Conservation (phyloP, 192 early-diverging fungal species). For the Backusella australiensis region DNA sequence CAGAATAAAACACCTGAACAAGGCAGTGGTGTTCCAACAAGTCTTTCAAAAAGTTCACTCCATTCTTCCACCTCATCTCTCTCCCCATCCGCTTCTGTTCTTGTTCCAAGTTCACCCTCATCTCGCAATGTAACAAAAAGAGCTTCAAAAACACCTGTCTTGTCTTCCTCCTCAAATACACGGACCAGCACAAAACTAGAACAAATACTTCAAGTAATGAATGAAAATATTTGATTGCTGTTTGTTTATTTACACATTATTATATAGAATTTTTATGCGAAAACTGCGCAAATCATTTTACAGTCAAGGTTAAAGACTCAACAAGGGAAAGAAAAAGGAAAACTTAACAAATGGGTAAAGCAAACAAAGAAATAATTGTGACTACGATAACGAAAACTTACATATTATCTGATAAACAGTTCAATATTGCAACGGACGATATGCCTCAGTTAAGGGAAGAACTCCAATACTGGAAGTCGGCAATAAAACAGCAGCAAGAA, state of each 20-base stretch:
- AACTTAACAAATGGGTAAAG: constrained; percentile 63
- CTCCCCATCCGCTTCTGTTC: constrained; percentile 9
- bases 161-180: constrained; percentile 21
- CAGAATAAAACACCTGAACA: neutral
- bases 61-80: constrained; percentile 2
- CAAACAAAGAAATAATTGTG: neutral
- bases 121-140: neutral
- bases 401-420: constrained; percentile 42
- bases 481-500: constrained; percentile 39
- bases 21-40: neutral
- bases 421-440: constrained; percentile 82
- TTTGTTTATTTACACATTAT: constrained; percentile 9
- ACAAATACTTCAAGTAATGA: constrained; percentile 55
- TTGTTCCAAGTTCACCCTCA: constrained; percentile 1
- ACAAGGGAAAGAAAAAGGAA: constrained; percentile 22
- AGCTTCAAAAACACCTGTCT: neutral
- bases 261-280: constrained; percentile 69
- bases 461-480: constrained; percentile 72
- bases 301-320: constrained; percentile 49
- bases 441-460: constrained; percentile 71
- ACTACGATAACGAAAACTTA: neutral
- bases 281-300: constrained; percentile 72
- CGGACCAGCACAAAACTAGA: constrained; percentile 44
- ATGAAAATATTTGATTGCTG: neutral
- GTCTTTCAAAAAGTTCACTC: neutral